Evolutionary conservation across 2,329 filamentous ascomycete genomes (phyloP), one percentile per base, ranked within the genome.

Genomic region (Sphaceloma murrayae): DNA sequence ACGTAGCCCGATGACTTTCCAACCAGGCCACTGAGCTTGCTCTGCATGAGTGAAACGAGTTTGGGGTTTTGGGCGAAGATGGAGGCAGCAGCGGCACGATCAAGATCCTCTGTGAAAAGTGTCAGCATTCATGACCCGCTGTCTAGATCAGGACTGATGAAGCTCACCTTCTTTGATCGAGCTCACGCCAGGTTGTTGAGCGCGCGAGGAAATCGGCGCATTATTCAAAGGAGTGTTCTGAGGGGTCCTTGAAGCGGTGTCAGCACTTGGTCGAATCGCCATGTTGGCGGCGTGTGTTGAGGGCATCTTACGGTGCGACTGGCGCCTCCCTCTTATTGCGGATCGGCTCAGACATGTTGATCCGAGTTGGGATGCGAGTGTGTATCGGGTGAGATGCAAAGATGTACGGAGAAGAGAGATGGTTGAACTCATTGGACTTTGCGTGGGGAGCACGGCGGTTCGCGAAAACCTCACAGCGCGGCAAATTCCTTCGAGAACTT

Each of bases 1-100:
- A 98, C 86, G 68, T 98, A 98, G 58, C 91, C 91, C 46, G 91
- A 98, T 43, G 93, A 94, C 55, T 84, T 82, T 59, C 91, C 91
- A 58, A 98, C 85, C 49, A 98, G 83, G 53, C 82, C 82, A 53
- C 87, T 85, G 56, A 98, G 83, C 66, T 91, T 91, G 58, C 87
- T 88, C 72, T 98, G 87, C 66, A 98, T 96, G 85, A 98, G 91
- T 54, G 86, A 84, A 50, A 96, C 84, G 53, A 98, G 79, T 58
- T 83, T 82, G 48, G 93, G 91, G 71, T 98, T 94, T 66, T 91
- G 82, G 55, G 91, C 89, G 62, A 98, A 94, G 62, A 98, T 80
- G 50, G 85, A 89, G 49, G 88, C 88, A 50, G 89, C 88, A 46
- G 85, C 75, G 43, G 77, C 81, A 64, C 84, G 84, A 62, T 95